A percentile compares a stretch with the other conserved stretches of the same genome.
These are phyloP conservation scores for Speleostelium caveatum DNA, from an alignment of 78 protist genomes.

Conservation along the genomic window DNA sequence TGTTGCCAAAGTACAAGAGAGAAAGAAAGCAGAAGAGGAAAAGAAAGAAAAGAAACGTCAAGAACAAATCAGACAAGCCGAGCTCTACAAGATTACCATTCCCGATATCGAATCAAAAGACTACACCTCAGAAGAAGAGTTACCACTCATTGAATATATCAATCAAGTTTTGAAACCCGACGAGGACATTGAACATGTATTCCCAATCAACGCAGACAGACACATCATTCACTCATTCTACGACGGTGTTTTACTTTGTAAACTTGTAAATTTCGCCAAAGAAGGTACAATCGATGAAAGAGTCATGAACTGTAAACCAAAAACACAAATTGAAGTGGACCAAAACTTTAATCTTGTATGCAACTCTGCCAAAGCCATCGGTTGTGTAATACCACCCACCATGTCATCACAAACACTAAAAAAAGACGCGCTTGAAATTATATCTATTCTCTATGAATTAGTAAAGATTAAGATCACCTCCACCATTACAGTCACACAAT, in stretches of 20 bases:
- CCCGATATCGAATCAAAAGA: slow-evolving; percentile 2
- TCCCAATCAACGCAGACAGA: slow-evolving; percentile 43
- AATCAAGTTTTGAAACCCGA: neutral
- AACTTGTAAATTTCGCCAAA: slow-evolving; percentile 77
- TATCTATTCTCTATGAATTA: slow-evolving; percentile 32
- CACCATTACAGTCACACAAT: slow-evolving; percentile 5
- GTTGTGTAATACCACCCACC: slow-evolving; percentile 21
- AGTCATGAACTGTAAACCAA: slow-evolving; percentile 31
- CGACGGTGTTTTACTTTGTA: slow-evolving; percentile 86
- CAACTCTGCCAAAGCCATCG: slow-evolving; percentile 77
- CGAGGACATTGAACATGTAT: slow-evolving; percentile 26
- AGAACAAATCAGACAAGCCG: neutral
- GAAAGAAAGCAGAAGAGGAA: neutral
- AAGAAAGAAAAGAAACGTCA: neutral
- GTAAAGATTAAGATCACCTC: slow-evolving; percentile 27
- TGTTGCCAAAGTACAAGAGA: neutral
- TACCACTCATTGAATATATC: slow-evolving; percentile 27
- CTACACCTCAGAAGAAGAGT: slow-evolving; percentile 27
- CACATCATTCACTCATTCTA: slow-evolving; percentile 44
- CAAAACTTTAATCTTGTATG: slow-evolving; percentile 63
- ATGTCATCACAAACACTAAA: slow-evolving; percentile 10
- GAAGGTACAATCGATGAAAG: slow-evolving; percentile 87
- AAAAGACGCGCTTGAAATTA: slow-evolving; percentile 18
- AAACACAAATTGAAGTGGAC: slow-evolving; percentile 34
- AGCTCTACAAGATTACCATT: neutral